Evolutionary conservation across 208 protist genomes (phyloP).

Genomic region (Phytomonas sp.): DNA sequence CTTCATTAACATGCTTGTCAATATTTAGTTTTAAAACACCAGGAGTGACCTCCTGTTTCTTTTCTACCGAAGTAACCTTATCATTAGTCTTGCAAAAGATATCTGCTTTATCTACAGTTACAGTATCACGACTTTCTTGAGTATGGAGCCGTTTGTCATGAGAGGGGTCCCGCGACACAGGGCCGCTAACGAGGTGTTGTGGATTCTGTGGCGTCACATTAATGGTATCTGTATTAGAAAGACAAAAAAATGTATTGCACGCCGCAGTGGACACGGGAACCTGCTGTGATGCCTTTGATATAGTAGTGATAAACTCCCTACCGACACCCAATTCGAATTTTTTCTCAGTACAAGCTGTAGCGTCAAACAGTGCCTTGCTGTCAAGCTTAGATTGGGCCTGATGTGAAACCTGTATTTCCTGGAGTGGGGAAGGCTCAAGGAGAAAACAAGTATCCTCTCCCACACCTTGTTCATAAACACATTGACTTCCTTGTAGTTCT

Average conservation of each 20-base stretch:
- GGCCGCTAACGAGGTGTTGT: background rate
- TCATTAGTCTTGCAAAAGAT: background rate
- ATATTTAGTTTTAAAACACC: background rate
- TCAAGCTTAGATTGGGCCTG: background rate
- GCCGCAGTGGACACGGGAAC: background rate
- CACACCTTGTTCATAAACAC: background rate
- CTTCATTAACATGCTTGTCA: background rate
- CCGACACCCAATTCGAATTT: background rate
- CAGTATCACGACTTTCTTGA: background rate
- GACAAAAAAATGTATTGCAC: background rate
- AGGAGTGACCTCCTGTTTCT: background rate
- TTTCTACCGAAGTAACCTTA: background rate
- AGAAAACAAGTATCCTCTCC: background rate
- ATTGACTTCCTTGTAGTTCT: background rate
- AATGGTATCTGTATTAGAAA: background rate
- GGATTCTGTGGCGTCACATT: background rate
- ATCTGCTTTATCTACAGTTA: background rate
- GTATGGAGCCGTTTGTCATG: background rate
- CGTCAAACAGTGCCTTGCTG: background rate
- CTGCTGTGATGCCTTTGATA: background rate
- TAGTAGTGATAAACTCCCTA: background rate
- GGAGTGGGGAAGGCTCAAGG: background rate
- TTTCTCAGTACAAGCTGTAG: background rate
- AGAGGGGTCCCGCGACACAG: background rate
- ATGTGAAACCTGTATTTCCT: background rate